Percentiles rank a stretch among this genome's conserved stretches.
Evolutionary conservation across 371 early-diverging fungal species (phyloP).

Genomic region (Conidiobolus incongruus): DNA sequence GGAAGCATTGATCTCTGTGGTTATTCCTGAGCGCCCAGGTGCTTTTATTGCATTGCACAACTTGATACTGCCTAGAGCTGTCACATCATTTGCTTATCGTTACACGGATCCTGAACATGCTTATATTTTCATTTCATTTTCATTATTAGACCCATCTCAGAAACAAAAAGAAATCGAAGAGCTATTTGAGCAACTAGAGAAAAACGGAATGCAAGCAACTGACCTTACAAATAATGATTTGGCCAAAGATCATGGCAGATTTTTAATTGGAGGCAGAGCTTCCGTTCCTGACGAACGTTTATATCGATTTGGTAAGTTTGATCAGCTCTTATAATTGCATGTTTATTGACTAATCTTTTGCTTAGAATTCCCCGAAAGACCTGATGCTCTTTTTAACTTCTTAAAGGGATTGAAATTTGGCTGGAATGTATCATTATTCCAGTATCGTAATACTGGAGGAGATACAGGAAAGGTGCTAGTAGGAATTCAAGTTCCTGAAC

Average conservation of each 20-base stretch:
- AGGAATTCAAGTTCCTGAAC: slow-evolving; percentile 75
- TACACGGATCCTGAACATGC: slow-evolving; percentile 52
- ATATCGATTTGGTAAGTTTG: slow-evolving; percentile 46
- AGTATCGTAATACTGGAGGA: slow-evolving; percentile 88
- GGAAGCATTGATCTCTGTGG: slow-evolving; percentile 74
- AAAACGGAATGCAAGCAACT: slow-evolving; percentile 34
- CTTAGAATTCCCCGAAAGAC: slow-evolving; percentile 79
- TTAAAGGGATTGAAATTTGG: slow-evolving; percentile 37
- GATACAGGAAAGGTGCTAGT: slow-evolving; percentile 82
- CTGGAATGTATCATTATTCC: slow-evolving; percentile 90
- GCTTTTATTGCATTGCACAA: slow-evolving; percentile 61
- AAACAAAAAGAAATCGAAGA: slow-evolving; percentile 34
- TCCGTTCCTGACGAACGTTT: slow-evolving; percentile 54
- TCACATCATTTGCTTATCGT: slow-evolving; percentile 88
- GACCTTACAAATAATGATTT: slow-evolving; percentile 82
- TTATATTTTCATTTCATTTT: slow-evolving; percentile 72
- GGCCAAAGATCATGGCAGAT: slow-evolving; percentile 84
- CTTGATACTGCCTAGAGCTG: slow-evolving; percentile 49
- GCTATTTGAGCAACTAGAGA: slow-evolving; percentile 28
- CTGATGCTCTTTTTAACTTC: slow-evolving; percentile 73
- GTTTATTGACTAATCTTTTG: neutral
- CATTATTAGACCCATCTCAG: slow-evolving; percentile 24
- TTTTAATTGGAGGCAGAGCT: slow-evolving; percentile 66
- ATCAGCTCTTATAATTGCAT: neutral
- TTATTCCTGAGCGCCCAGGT: slow-evolving; percentile 80